A percentile compares a stretch with the other conserved stretches of the same genome.
Conservation (phyloP, 345 rosid species). For the Euphorbia lathyris region DNA sequence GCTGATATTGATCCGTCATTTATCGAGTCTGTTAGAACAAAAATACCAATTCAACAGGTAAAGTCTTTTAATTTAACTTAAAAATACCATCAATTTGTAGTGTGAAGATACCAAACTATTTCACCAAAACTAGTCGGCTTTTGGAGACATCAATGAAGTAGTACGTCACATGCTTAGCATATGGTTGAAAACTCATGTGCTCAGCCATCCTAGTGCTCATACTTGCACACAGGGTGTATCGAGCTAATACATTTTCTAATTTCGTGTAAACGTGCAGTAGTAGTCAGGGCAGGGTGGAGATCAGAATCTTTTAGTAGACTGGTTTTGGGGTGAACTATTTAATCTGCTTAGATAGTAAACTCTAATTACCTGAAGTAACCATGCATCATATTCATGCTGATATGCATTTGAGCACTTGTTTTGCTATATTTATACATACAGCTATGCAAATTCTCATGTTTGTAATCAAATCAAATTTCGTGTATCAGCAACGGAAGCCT, state of each 20-base stretch:
- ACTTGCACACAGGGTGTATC: background rate
- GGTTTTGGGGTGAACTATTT: background rate
- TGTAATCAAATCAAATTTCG: conserved; percentile 4
- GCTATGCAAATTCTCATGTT: background rate
- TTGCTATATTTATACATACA: background rate
- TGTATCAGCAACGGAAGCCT: conserved; percentile 53
- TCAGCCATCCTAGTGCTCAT: background rate
- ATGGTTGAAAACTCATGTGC: background rate
- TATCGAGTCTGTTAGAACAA: conserved; percentile 75
- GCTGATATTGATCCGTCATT: conserved; percentile 80
- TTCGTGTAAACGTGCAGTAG: background rate
- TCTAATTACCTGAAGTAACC: background rate
- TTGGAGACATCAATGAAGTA: background rate
- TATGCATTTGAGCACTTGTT: too few species aligned
- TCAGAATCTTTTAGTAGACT: background rate
- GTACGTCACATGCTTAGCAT: background rate
- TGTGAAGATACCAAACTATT: background rate
- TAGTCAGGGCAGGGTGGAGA: background rate
- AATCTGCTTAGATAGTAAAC: background rate
- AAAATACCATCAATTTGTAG: too few species aligned
- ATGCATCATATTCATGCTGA: background rate
- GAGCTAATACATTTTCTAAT: background rate
- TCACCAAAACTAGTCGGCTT: background rate
- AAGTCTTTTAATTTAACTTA: background rate
- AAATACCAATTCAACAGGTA: conserved; percentile 84